Evolutionary conservation across 495 filamentous ascomycete species (phyloP), one percentile per base, ranked within the genome.

Genomic region (Alectoria sarmentosa): DNA sequence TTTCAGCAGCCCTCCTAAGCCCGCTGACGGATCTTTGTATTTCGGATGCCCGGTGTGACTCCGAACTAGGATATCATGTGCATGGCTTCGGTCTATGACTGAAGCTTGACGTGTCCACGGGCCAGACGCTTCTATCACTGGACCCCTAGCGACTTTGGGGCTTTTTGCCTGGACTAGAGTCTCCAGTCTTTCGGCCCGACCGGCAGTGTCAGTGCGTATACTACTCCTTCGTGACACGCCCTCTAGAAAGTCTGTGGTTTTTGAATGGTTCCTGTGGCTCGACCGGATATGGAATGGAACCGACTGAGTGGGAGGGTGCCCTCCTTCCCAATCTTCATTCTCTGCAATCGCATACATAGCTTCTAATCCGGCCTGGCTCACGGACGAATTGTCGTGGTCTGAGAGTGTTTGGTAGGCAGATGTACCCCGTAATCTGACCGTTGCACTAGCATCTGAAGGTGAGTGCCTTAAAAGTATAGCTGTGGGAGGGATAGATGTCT

Each of bases 291-390:
- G 48, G 48, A 52, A 52, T 30, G 26, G 11, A 15, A 5, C 15
- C 11, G 48, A 14, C 26, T 37, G 28, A 49, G 8, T 11, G 2
- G 49, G n/a, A 36, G 30, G 26, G 23, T 15, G 26, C n/a, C 9
- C 17, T 26, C 26, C 48, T 26, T 52, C 48, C 48, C 48, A 52
- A 30, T 52, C 13, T 52, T 30, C 48, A 38, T 26, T 60, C 7
- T 37, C 56, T n/a, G 46, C 10, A 44, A 61, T 48, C 30, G 41
- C 26, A 42, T 64, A 44, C 26, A 65, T 30, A 34, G 58, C 23
- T 44, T 67, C 62, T 57, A 67, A 19, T 11, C 66, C 66, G 38
- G 48, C 61, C 39, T 65, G 66, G 48, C 62, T 64, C 0, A 67
- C 19, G 59, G 65, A 67, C 30, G 58, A 30, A 28, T 60, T 37